These are phyloP conservation scores for Penicillium sp. DNA, from an alignment of 2,329 filamentous ascomycete genomes.

Conservation along the genomic window DNA sequence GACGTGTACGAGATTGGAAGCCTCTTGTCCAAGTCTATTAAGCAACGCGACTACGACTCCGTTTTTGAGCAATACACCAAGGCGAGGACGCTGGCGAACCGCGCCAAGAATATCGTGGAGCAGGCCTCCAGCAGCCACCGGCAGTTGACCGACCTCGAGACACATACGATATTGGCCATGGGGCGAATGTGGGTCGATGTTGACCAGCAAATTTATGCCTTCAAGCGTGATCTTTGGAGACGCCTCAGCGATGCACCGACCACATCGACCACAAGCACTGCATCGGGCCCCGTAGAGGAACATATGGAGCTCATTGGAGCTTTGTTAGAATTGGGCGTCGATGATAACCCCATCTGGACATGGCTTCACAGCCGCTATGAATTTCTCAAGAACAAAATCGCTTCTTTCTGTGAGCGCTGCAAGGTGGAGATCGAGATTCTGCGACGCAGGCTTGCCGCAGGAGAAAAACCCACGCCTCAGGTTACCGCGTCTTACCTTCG, in stretches of 20 bases:
- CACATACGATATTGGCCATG: slow-evolving; percentile 81
- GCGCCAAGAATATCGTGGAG: slow-evolving; percentile 66
- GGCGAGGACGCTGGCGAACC: slow-evolving; percentile 75
- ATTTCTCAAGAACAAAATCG: slow-evolving; percentile 80
- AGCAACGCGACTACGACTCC: slow-evolving; percentile 82
- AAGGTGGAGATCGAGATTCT: slow-evolving; percentile 90
- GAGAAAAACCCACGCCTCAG: slow-evolving; percentile 65
- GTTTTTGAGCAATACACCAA: slow-evolving; percentile 81
- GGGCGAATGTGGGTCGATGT: slow-evolving; percentile 95
- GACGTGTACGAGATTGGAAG: slow-evolving; percentile 77
- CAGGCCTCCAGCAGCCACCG: slow-evolving; percentile 48
- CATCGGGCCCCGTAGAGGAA: slow-evolving; percentile 61
- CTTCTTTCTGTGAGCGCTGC: slow-evolving; percentile 73
- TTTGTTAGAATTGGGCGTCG: slow-evolving; percentile 86
- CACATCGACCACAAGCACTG: slow-evolving; percentile 51
- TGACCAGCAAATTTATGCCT: slow-evolving; percentile 74
- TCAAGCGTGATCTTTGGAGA: slow-evolving; percentile 88
- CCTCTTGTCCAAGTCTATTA: slow-evolving; percentile 75
- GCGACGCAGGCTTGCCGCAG: slow-evolving; percentile 70
- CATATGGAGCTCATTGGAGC: slow-evolving; percentile 88
- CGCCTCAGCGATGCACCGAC: slow-evolving; percentile 65
- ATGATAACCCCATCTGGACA: slow-evolving; percentile 94
- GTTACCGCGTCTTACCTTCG: slow-evolving; percentile 71
- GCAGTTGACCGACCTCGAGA: slow-evolving; percentile 68
- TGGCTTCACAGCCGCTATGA: slow-evolving; percentile 91